Base-by-base conservation (phyloP, 352 stramenopile species). In the Phytopythium boreale region DNA sequence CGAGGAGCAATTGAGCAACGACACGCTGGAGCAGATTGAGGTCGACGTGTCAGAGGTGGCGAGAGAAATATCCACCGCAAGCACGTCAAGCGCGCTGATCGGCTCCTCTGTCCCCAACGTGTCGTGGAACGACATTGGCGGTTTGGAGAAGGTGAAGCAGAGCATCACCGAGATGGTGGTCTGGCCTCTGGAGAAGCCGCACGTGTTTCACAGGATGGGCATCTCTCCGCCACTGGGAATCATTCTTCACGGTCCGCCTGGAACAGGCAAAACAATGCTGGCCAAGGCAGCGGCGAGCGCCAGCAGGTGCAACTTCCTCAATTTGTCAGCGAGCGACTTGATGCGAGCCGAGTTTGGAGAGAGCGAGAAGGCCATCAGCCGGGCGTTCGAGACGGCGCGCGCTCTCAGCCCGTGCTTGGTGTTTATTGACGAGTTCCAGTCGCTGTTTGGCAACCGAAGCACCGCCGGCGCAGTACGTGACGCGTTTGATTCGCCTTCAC, bases 401-500 rank as follows among this genome's bases (percentile, higher is more conserved):
- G 76, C 81, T 4, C 64, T 93, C 17, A 93, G 83, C 72, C 88
- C 88, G 19, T 96, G 88, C 57, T 84, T 96, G 72, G 64, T 96
- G 9, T 96, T 96, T 64, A 90, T 96, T 43, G 88, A 96, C 56
- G 88, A 96, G 67, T 95, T 96, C 60, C 84, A 96, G 64, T 93
- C 88, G 12, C 61, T 96, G 0, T 96, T 96, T 63, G 87, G 84
- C 6, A 90, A 83, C 39, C 79, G 87, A 53, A 79, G 74, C n/a
- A 92, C 82, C 0, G 79, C 82, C 44, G 87, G 87, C 22, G 69
- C 75, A 47, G 80, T 89, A 58, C 39, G 64, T 73, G 4, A 11
- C 71, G 4, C 37, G 43, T 4, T n/a, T 34, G 39, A 46, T 36
- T 20, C 0, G 15, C 50, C 19, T 41, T 37, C 50, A 11, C 22